These are phyloP conservation scores for Diaporthe citrichinensis DNA, from an alignment of 2,329 filamentous ascomycete genomes.

Conservation along the genomic window DNA sequence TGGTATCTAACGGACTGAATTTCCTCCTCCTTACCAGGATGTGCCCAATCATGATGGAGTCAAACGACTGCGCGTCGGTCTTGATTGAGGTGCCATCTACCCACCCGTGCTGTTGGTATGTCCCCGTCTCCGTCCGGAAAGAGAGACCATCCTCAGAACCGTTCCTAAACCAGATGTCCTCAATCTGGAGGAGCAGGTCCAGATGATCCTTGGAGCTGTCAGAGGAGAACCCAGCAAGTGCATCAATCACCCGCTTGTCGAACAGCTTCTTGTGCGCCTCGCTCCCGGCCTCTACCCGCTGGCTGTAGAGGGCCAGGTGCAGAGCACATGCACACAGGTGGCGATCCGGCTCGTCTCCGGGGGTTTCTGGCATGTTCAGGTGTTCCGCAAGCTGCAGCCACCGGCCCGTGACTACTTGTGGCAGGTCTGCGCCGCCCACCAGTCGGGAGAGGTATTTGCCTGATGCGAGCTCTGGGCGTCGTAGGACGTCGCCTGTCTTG, in stretches of 20 bases:
- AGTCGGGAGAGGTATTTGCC: not conserved
- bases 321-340: not conserved
- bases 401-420: not conserved
- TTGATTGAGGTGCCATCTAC: not conserved
- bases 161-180: not conserved
- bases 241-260: not conserved
- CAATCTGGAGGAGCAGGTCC: not conserved
- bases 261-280: not conserved
- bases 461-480: not conserved
- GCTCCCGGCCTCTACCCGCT: not conserved
- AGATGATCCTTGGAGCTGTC: not conserved
- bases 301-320: not conserved
- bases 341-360: not conserved
- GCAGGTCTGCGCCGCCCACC: accelerated
- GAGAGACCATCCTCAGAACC: not conserved
- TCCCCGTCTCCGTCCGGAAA: not conserved
- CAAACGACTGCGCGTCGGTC: not conserved
- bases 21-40: not conserved
- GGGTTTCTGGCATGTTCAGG: not conserved
- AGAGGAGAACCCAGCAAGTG: not conserved
- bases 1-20: not conserved
- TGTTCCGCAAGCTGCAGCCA: not conserved
- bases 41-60: not conserved
- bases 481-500: not conserved
- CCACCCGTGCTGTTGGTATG: not conserved